These are phyloP conservation scores for Fusarium napiforme DNA, from an alignment of 2,329 filamentous ascomycete species.

Conservation along the genomic window DNA sequence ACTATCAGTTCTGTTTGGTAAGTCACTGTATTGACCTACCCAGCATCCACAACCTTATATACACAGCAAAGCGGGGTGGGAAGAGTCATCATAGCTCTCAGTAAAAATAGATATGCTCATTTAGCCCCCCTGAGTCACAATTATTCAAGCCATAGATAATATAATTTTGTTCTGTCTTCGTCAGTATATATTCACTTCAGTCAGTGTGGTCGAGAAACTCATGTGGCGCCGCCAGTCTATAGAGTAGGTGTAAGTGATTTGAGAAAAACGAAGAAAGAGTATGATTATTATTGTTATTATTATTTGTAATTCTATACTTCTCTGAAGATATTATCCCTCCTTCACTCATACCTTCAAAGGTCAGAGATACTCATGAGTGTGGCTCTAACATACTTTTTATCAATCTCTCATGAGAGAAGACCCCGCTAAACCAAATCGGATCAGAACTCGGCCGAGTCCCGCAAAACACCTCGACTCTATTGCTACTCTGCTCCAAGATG, in stretches of 20 bases:
- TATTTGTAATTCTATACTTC: neutral
- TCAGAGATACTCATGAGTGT: neutral
- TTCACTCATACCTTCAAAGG: neutral
- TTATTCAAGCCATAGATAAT: neutral
- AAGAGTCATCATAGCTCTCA: neutral
- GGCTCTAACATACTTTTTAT: neutral
- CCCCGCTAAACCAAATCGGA: constrained; percentile 35
- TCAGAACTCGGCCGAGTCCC: constrained; percentile 15
- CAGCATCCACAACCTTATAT: neutral
- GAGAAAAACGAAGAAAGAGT: neutral
- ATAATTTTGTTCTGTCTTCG: too few species aligned
- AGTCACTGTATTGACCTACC: neutral
- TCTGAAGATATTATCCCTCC: rapidly evolving
- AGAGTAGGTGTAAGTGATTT: neutral
- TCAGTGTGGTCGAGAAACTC: neutral
- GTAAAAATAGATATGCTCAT: neutral
- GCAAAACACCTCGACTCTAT: constrained; percentile 8
- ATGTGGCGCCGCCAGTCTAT: neutral
- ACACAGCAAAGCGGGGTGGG: neutral
- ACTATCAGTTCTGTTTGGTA: neutral
- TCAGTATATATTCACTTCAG: neutral
- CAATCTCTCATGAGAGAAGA: neutral
- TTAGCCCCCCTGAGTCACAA: neutral
- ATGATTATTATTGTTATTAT: rapidly evolving
- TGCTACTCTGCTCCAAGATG: constrained; percentile 1